Evolutionary conservation across 768 basidiomycete species (phyloP), one percentile per base, ranked within the genome.

Genomic region (Symmetrospora coprosmae): DNA sequence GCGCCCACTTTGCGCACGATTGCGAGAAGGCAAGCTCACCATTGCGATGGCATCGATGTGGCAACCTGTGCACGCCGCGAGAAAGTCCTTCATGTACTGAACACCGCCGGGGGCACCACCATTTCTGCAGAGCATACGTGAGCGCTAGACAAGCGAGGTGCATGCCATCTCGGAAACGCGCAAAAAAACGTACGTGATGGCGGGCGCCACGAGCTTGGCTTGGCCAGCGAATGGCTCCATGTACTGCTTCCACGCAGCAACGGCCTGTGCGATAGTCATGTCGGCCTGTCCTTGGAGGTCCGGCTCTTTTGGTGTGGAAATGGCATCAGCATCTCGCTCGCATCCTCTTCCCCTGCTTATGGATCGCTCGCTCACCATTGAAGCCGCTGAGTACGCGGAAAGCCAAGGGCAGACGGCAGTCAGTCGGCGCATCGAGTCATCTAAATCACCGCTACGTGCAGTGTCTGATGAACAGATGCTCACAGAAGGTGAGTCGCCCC

Each of bases 201-300:
- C 65, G 13, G 63, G 63, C 39, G 63, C 56, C 40, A 61, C 49
- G 33, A 66, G 65, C 45, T 48, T 58, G 33, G 55, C 59, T 27
- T 64, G 35, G 13, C 55, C 50, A 11, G 16, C 2, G 46, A 50
- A 66, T 1, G 65, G 65, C 40, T 58, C 41, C 63, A 66, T 66
- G 48, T 62, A 49, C 55, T 48, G 17, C 55, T 59, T 52, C 52
- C 62, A 66, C 0, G 17, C 43, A 2, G 25, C 33, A 34, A 60
- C 63, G 14, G 60, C 46, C 17, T 47, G 17, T 4, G 27, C 6
- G 23, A 60, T n/a, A 13, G 60, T 58, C 50, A 66, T 58, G 43
- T 66, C 40, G 17, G 60, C 37, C 35, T 66, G 65, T 0, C 14
- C 7, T 34, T 16, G 1, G 6, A 64, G 50, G 35, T 66, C 65